Evolutionary conservation across 73 alveolate genomes (phyloP), one percentile per base, ranked within the genome.

Genomic region (Symbiodinium pilosum): DNA sequence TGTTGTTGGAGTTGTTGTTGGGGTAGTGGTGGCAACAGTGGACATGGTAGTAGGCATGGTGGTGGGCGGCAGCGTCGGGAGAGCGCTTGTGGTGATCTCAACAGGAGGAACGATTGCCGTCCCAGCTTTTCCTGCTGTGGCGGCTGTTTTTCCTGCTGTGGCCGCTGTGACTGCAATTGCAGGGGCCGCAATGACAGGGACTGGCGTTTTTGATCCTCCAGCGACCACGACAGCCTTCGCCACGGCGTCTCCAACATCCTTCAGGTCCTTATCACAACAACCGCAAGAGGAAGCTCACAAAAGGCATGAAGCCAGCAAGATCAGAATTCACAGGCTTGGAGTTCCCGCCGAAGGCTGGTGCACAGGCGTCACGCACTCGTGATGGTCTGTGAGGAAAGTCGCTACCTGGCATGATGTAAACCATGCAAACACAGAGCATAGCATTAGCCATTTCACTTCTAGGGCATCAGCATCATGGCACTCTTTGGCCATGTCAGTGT

Each of bases 281-380:
- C 26, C 28, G n/a, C 71, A 54, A 54, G 18, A 47, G 24, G 64
- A 47, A 16, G 16, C 21, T 28, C 71, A 54, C 30, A 30, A 54
- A 12, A 21, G 71, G 71, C 71, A 1, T 5, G 1, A 5, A 30
- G 38, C 34, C 0, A 1, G 28, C 83, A 26, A 18, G 38, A 24
- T 28, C 34, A n/a, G n/a, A n/a, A n/a, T n/a, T n/a, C n/a, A n/a
- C 77, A 14, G 77, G 6, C 77, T 14, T 36, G n/a, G 43, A n/a
- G 43, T 28, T 36, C 73, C 40, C 7, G 84, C 96, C 77, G 43
- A 34, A 30, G 87, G 96, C 87, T 59, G 87, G 59, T 89, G 96
- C 43, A 89, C 87, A 3, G 96, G 96, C 3, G 32, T 43, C 52
- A 89, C 96, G 39, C 96, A 89, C 75, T 89, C 96, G 75, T 89